Evolutionary conservation across 164 flowering plant genomes (phyloP), one percentile per base, ranked within the genome.

Genomic region (Akebia trifoliata): DNA sequence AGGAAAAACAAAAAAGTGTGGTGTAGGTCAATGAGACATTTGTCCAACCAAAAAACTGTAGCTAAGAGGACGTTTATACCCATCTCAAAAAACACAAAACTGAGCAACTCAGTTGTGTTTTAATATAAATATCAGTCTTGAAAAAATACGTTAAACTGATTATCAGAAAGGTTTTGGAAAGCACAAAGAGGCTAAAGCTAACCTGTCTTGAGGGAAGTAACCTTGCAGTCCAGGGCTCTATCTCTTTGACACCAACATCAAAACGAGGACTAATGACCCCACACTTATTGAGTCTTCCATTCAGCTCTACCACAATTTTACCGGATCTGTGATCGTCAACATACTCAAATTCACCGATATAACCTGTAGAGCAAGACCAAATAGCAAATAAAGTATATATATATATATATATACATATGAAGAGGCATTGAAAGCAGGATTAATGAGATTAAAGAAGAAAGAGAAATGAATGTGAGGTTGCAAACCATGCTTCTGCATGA

Each of bases 191-290:
- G 46, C 5, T 1, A 15, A 50, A 18, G 17, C 74, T 28, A 43
- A 82, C 87, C 85, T 82, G 87, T 72, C 87, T 73, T 9, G 87
- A 82, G 39, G 87, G 85, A 29, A 82, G 80, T 45, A 83, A 59
- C 64, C 83, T 76, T 1, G 85, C 85, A 70, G 88, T 83, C 88
- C 88, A 83, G 6, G 83, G 72, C 39, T 83, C 88, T 26, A 83
- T 83, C 38, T 83, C 88, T 37, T 80, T 78, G 20, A 83, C 88
- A 14, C 80, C 85, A 43, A 83, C 81, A 66, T 83, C 85, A 75
- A 83, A 83, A 28, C 86, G 81, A 54, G 85, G 88, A 60, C 82
- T 81, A 35, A 83, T 78, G 38, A 83, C 84, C n/a, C 88, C 88
- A 72, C 86, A 83, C 62, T 83, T 83, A 78, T 83, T 83, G 62